Evolutionary conservation across 306 rosid species (phyloP), one percentile per base, ranked within the genome.

Genomic region (Ochetophila trinervis): DNA sequence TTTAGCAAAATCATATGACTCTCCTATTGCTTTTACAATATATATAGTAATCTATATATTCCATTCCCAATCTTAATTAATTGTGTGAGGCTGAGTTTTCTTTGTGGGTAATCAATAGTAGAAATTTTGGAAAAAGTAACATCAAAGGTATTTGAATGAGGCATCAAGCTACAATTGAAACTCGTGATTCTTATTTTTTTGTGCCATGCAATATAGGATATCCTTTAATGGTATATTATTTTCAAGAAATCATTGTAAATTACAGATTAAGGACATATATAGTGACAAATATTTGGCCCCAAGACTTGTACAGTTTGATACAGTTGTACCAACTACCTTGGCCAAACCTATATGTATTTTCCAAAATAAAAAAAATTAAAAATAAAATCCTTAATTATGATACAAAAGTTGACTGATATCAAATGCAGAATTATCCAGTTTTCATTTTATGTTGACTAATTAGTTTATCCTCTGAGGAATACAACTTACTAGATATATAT

Each of bases 71-170:
- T 10, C 15, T 40, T 40, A 40, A 40, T 40, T 5, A 22, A n/a
- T n/a, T n/a, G n/a, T n/a, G 36, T 45, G 54, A 47, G 42, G 67
- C 16, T 47, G 47, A 49, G 74, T 59, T 59, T 27, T 58, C 36
- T 17, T 35, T 48, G 30, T 51, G 66, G 51, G 24, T 5, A 19
- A 63, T 23, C 16, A 32, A 45, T 42, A 44, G 53, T 62, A 7
- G 20, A 8, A 18, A 50, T 20, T 14, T 5, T 34, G 53, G 17
- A 32, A 37, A 36, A 21, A 54, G 30, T 36, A 61, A 37, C 18
- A 53, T 40, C 3, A 23, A 27, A 56, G 51, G 37, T 53, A 6
- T 10, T 37, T 8, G 11, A 40, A 40, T 8, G 45, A 40, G 45
- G 45, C 14, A 40, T 34, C 23, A 53, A 13, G 0, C 5, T 27